Evolutionary conservation across 768 basidiomycete species (phyloP), one percentile per base, ranked within the genome.

Genomic region (Cubamyces lactineus): DNA sequence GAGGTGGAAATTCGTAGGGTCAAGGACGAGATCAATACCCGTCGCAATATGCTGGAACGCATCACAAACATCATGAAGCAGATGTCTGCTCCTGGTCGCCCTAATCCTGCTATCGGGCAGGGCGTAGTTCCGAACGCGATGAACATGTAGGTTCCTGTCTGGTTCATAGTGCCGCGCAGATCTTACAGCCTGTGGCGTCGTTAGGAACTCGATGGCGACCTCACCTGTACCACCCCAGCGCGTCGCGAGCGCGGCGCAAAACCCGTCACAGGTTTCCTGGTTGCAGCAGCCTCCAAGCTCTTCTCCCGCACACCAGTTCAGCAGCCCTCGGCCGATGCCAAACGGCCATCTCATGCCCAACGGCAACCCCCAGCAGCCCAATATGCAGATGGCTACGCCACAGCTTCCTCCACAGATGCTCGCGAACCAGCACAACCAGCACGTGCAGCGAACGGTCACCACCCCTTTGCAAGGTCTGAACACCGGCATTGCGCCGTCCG

Each of bases 401-500:
- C 67, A 66, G 51, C 56, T 63, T 8, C 55, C 58, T 0, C 53
- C 55, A 3, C 62, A 64, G 53, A 42, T 63, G 19, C 39, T 52
- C n/a, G 45, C 56, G 1, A 16, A 42, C 11, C 67, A 63, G 56
- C 39, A 49, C 53, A 47, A 47, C 9, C 60, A 63, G 43, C 41
- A 38, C 21, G 47, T 54, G 3, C 59, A 47, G 48, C 64, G 64
- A 11, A 28, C 54, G 1, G 59, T 34, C 16, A 46, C 51, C 11
- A 65, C 62, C 4, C 67, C 64, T 3, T 19, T 67, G 11, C 64
- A 66, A 26, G 38, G 48, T 15, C 59, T 41, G 39, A 59, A 58
- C 7, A n/a, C 46, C 4, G 63, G 58, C 15, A 54, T 38, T 23
- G 21, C 34, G 15, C 39, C 46, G 2, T 23, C 26, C 12, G 34